phyloP scores from a whole-genome alignment of 129 eudicot species.

The Lactuca sativa region DNA sequence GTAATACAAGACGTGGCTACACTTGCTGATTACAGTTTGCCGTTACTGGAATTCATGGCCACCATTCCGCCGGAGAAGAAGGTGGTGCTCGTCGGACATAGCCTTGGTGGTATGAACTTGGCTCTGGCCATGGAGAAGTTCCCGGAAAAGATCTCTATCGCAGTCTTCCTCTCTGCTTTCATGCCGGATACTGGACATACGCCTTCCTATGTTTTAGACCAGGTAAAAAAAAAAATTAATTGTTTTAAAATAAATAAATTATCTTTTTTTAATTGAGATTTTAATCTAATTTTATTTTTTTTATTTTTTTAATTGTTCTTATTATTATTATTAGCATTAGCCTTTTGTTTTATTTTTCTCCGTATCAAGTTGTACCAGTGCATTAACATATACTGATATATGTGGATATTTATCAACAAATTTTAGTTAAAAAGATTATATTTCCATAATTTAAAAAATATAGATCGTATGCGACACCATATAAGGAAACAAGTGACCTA shows the following conservation, averaged over 20 bases:
- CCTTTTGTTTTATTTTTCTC: no score
- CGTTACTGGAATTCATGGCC: constrained; percentile 54
- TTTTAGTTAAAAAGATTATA: no score
- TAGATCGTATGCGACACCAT: no score
- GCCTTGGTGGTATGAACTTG: constrained; percentile 57
- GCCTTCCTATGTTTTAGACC: constrained; percentile 36
- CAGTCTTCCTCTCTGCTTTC: constrained; percentile 55
- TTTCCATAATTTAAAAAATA: no score
- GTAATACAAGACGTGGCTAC: constrained; percentile 41
- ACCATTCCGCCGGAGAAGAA: constrained; percentile 46
- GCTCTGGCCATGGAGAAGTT: constrained; percentile 60
- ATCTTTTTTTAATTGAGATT: not conserved
- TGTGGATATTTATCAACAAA: no score
- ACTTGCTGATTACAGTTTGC: constrained; percentile 49
- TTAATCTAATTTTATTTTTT: no score
- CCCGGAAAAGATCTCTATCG: constrained; percentile 54
- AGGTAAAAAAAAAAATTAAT: constrained; percentile 19
- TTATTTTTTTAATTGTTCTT: no score
- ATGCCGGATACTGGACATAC: constrained; percentile 53
- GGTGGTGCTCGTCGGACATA: constrained; percentile 68
- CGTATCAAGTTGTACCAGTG: no score
- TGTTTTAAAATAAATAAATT: not conserved
- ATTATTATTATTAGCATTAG: no score
- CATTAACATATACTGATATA: no score
- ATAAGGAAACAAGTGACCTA: no score